These are phyloP conservation scores for Microsporum audouinii DNA, from an alignment of 2,329 filamentous ascomycete species.

Conservation along the genomic window DNA sequence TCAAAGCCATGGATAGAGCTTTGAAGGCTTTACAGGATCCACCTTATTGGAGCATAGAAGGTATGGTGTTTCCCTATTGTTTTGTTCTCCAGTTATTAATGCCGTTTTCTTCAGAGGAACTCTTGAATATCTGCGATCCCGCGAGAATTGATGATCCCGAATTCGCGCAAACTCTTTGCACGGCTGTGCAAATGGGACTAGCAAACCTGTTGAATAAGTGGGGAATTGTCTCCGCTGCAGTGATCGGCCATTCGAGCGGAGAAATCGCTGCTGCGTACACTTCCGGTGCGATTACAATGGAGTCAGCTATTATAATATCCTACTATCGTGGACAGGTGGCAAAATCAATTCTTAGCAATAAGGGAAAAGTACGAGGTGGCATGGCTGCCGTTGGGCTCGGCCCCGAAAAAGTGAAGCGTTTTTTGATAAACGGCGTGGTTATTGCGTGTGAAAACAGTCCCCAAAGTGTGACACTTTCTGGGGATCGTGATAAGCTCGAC, in stretches of 20 bases:
- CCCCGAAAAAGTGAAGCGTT: neutral
- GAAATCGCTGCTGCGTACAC: slow-evolving; percentile 27
- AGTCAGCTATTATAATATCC: slow-evolving; percentile 13
- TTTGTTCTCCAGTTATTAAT: neutral
- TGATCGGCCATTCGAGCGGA: slow-evolving; percentile 24
- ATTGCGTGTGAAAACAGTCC: slow-evolving; percentile 32
- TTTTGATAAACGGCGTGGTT: slow-evolving; percentile 9
- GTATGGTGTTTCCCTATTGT: neutral
- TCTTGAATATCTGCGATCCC: neutral
- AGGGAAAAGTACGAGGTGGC: neutral
- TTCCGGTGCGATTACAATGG: slow-evolving; percentile 15
- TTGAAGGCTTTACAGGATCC: neutral
- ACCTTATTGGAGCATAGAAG: neutral
- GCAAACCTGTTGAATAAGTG: slow-evolving; percentile 21
- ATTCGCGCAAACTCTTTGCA: slow-evolving; percentile 23
- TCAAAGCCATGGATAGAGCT: neutral
- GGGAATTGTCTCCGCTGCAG: slow-evolving; percentile 18
- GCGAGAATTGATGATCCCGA: slow-evolving; percentile 19
- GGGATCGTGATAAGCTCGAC: slow-evolving; percentile 24
- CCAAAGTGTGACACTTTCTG: slow-evolving; percentile 27
- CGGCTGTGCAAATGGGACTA: slow-evolving; percentile 24
- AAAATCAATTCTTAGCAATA: neutral
- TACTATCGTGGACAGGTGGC: slow-evolving; percentile 15
- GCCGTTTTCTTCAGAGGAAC: neutral
- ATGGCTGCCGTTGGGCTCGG: slow-evolving; percentile 14